Conservation (phyloP, 371 early-diverging fungal species). For the Nematocida sp. region DNA sequence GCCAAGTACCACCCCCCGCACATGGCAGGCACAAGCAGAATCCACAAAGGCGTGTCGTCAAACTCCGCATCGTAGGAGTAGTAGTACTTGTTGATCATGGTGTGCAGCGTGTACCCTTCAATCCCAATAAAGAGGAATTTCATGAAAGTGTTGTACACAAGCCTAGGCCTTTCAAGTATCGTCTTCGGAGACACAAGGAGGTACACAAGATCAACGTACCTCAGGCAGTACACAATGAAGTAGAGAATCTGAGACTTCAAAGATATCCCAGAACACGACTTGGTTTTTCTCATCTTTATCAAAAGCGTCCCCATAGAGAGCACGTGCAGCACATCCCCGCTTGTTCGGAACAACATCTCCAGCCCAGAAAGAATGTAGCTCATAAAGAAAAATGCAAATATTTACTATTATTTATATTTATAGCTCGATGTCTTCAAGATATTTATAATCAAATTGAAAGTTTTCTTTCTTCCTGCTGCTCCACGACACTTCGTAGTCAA, state of each 20-base stretch:
- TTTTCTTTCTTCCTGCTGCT: constrained; percentile 87
- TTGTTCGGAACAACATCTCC: constrained; percentile 10
- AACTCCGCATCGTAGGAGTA: constrained; percentile 78
- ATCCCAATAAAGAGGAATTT: constrained; percentile 81
- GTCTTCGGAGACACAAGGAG: constrained; percentile 66
- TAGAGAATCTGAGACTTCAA: constrained; percentile 92
- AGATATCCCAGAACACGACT: constrained; percentile 73
- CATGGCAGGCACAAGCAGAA: constrained; percentile 27
- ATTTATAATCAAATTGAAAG: constrained; percentile 68
- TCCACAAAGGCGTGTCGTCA: constrained; percentile 72
- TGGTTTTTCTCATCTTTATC: constrained; percentile 61
- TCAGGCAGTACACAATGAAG: constrained; percentile 78
- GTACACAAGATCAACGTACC: constrained; percentile 83
- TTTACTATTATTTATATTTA: constrained; percentile 22
- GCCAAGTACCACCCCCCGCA: constrained; percentile 64
- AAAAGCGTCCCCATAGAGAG: constrained; percentile 55
- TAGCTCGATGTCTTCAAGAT: constrained; percentile 55
- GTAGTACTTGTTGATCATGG: constrained; percentile 76
- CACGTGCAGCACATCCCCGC: constrained; percentile 51
- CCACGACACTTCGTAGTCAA: constrained; percentile 95
- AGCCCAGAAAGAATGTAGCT: not conserved
- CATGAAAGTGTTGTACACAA: constrained; percentile 83
- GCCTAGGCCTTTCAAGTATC: not conserved
- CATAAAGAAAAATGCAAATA: not conserved
- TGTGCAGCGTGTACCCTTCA: constrained; percentile 76